Base-by-base conservation (phyloP, 768 basidiomycete genomes). In the Tricholoma flavovirens region DNA sequence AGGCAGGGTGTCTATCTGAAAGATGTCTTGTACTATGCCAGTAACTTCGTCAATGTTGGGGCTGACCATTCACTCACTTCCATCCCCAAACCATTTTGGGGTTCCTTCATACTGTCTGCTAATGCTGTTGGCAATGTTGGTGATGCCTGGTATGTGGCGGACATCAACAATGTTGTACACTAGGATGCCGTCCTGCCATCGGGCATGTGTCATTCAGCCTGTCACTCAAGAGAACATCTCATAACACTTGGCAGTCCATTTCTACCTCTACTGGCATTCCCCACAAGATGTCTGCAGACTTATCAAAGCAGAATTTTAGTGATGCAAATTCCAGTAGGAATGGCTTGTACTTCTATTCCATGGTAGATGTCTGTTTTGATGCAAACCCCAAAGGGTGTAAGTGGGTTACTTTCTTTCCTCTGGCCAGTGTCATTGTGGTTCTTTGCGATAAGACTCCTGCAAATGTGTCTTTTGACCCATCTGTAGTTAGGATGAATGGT, bases 401-500 rank as follows among this genome's bases (percentile, higher is more conserved):
- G 17, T 56, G 26, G n/a, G 51, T 26, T 12, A 64, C 57, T 5
- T 24, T 52, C 24, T 56, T 62, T 0, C 73, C 66, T 11, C 54
- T 56, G 0, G 63, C 61, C 5, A 60, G 49, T 5, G 45, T 54
- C 15, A 59, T 60, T 15, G 55, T 54, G 21, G 62, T 51, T 2
- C 49, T 38, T 54, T 76, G 75, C 0, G 65, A 46, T 4, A 75
- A 57, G 0, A 71, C 60, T 2, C 62, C 73, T 2, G 66, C 71
- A 54, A 75, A 76, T 0, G 71, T 71, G 5, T 63, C 64, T 52
- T 71, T 69, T 30, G 66, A 74, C 0, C 68, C 73, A 58, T 77
- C 74, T 0, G 69, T 70, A 0, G 69, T 75, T 10, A 76, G 52
- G 0, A 74, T 65, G 56, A 77, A 77, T 0, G 61, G 70, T 4